A percentile compares a stretch with the other conserved stretches of the same genome.
phyloP scores from a whole-genome alignment of 169 alveolate genomes.

The Eimeria tenella region DNA sequence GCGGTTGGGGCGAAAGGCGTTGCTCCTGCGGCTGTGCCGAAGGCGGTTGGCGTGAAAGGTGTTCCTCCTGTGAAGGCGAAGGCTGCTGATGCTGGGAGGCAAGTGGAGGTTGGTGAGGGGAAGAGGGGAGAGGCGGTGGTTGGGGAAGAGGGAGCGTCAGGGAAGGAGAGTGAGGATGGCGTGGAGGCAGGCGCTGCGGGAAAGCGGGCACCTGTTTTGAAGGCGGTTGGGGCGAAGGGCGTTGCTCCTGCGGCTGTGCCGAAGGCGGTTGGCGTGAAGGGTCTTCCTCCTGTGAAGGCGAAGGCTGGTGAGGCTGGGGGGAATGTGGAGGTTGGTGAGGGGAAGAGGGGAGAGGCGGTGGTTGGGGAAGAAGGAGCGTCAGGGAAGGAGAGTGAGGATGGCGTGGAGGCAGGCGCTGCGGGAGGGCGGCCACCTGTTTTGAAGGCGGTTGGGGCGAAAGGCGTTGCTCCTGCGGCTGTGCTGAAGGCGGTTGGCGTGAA shows the following conservation, averaged over 20 bases:
- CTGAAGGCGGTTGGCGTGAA: neutral
- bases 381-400: neutral
- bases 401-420: neutral
- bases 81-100: neutral
- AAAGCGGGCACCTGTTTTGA: neutral
- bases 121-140: too few relatives aligned
- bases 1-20: too few relatives aligned
- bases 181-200: neutral
- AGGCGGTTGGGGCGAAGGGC: constrained; percentile 8
- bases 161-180: neutral
- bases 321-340: neutral
- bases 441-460: neutral
- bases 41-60: neutral
- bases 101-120: neutral
- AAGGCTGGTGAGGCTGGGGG: neutral
- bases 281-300: neutral
- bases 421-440: neutral
- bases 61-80: neutral
- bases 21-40: too few relatives aligned
- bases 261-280: neutral
- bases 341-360: neutral
- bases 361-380: too few relatives aligned
- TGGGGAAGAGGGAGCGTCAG: too few relatives aligned
- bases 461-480: neutral
- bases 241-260: neutral